Evolutionary conservation across 305 asterid genomes (phyloP).

Genomic region (Lippia alba): DNA sequence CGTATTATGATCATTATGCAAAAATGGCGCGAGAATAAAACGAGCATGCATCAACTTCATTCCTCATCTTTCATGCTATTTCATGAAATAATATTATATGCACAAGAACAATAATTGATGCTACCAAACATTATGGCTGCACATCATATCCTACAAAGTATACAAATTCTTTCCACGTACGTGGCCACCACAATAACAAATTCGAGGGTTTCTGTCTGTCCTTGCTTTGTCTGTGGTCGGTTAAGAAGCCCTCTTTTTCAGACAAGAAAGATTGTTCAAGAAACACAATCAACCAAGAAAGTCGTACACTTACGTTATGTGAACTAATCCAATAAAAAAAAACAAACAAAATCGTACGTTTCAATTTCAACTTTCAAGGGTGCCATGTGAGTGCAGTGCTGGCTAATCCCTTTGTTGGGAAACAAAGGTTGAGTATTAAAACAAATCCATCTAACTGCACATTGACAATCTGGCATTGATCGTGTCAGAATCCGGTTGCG

Average conservation of each 20-base stretch:
- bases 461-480: neutral
- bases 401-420: conserved; percentile 31
- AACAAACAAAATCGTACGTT: conserved; percentile 17
- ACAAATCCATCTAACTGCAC: neutral
- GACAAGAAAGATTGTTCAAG: neutral
- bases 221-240: neutral
- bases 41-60: too few relatives aligned
- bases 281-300: neutral
- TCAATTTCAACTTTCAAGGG: neutral
- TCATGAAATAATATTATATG: neutral
- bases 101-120: conserved; percentile 14
- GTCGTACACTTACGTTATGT: neutral
- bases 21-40: too few relatives aligned
- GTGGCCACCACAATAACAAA: conserved; percentile 7
- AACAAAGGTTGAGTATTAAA: neutral
- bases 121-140: neutral
- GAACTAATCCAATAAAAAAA: neutral
- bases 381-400: conserved; percentile 43
- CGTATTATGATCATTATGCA: too few relatives aligned
- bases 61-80: neutral
- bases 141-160: conserved; percentile 5
- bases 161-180: conserved; percentile 13
- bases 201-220: neutral
- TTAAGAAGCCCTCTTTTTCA: neutral
- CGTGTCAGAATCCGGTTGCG: conserved; percentile 2